Base-by-base conservation (phyloP, 2,329 filamentous ascomycete species). In the Aspergillus novofumigatus region DNA sequence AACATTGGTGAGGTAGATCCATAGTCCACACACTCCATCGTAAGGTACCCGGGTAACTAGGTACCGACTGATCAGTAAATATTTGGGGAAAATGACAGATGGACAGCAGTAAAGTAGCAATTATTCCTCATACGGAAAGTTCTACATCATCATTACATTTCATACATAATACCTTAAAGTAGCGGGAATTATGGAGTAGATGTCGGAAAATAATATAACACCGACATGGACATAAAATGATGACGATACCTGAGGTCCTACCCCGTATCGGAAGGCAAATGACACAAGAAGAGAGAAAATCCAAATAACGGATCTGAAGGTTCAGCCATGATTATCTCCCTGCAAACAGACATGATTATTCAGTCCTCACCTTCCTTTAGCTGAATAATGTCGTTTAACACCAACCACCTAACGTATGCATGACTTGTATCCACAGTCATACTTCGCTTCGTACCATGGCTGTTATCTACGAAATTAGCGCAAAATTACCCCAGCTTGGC, bases 401-500 rank as follows among this genome's bases (percentile, higher is more conserved):
- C 32, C 2, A 17, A 38, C 14, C 14, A 35, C 4, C 32, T 17
- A 17, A 17, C 5, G 6, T 38, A 38, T 38, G 14, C 32, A 38
- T 38, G 32, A 17, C 32, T 17, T 29, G 28, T 29, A 29, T 29
- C 11, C 3, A 29, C 28, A 11, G 28, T 11, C 28, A 11, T 11
- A 11, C 9, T 29, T 29, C 10, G 28, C 28, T 29, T 29, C 10
- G 28, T 29, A 35, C 14, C 32, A 38, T 38, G 2, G 11, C 14
- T 38, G 32, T 38, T 17, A 38, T 38, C 32, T 3, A 7, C 7
- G 10, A 47, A 47, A 21, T 44, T 44, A 52, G 45, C 5, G 21
- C 23, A 55, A 52, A 45, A 50, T 52, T 59, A 59, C 55, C 55
- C 54, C 51, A 53, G 58, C 52, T 59, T 55, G 51, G 58, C 52